Conservation (phyloP, 202 grass and related monocot species). For the Zizania palustris region DNA sequence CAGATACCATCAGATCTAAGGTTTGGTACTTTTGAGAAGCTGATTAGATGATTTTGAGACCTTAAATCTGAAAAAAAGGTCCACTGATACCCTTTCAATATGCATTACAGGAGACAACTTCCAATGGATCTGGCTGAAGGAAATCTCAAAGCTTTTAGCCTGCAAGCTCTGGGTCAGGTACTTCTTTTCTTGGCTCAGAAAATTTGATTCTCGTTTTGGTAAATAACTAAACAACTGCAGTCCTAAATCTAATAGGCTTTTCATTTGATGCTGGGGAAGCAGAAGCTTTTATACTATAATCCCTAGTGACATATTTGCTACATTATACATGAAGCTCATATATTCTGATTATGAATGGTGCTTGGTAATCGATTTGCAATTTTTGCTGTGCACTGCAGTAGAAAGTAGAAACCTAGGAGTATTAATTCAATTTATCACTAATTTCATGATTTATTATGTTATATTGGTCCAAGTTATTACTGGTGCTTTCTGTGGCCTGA, state of each 20-base stretch:
- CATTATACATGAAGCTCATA: neutral
- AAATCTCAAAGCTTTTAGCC: constrained; percentile 79
- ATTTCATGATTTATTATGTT: neutral
- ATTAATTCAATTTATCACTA: constrained; percentile 18
- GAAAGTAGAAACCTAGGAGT: constrained; percentile 17
- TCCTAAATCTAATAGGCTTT: neutral
- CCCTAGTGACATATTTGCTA: neutral
- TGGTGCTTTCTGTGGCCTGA: neutral
- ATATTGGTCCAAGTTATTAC: neutral
- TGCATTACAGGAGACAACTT: constrained; percentile 75
- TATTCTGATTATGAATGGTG: constrained; percentile 5
- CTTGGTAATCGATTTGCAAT: neutral
- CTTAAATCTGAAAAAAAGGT: constrained; percentile 30
- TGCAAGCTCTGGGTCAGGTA: constrained; percentile 95
- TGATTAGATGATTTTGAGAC: neutral
- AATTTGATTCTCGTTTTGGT: neutral
- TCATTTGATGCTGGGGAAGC: neutral
- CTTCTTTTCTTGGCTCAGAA: constrained; percentile 5
- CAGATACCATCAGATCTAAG: constrained; percentile 67
- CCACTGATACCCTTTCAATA: constrained; percentile 17
- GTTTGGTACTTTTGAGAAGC: constrained; percentile 37
- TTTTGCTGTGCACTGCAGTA: constrained; percentile 1
- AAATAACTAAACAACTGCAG: neutral
- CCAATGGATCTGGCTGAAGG: constrained; percentile 87
- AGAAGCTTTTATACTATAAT: neutral